A percentile compares a stretch with the other conserved stretches of the same genome.
These are phyloP conservation scores for Xenosphaeropsis pyriputrescens DNA, from an alignment of 2,329 filamentous ascomycete species.

Conservation along the genomic window DNA sequence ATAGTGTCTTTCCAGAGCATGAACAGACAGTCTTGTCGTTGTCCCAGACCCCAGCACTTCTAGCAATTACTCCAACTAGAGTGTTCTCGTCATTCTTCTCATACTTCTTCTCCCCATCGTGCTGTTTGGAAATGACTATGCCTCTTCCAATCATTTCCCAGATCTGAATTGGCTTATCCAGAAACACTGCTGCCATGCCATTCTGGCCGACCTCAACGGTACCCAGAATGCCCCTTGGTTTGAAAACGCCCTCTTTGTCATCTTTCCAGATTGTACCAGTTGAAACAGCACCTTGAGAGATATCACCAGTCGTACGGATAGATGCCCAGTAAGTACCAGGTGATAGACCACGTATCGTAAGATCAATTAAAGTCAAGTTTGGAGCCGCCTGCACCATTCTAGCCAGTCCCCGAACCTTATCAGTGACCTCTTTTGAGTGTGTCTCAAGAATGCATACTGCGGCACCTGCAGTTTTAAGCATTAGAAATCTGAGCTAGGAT, in stretches of 20 bases:
- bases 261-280: slow-evolving; percentile 68
- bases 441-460: slow-evolving; percentile 96
- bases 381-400: slow-evolving; percentile 86
- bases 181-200: slow-evolving; percentile 65
- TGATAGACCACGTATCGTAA: slow-evolving; percentile 70
- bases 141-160: slow-evolving; percentile 96
- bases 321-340: slow-evolving; percentile 74
- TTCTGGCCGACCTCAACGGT: slow-evolving; percentile 59
- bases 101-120: slow-evolving; percentile 41
- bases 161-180: slow-evolving; percentile 71
- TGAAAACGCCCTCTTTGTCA: slow-evolving; percentile 20
- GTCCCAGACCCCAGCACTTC: slow-evolving; percentile 96
- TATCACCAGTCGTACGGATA: slow-evolving; percentile 74
- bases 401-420: slow-evolving; percentile 71
- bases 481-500: slow-evolving; percentile 4
- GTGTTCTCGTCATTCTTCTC: slow-evolving; percentile 69
- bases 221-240: slow-evolving; percentile 52
- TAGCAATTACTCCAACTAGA: slow-evolving; percentile 81
- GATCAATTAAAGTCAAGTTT: slow-evolving; percentile 67
- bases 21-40: slow-evolving; percentile 98
- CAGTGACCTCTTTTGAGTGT: slow-evolving; percentile 40
- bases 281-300: slow-evolving; percentile 68
- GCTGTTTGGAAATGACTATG: slow-evolving; percentile 64
- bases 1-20: slow-evolving; percentile 94
- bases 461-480: slow-evolving; percentile 33